Evolutionary conservation across 2,329 filamentous ascomycete genomes (phyloP).

Genomic region (Claviceps africana): DNA sequence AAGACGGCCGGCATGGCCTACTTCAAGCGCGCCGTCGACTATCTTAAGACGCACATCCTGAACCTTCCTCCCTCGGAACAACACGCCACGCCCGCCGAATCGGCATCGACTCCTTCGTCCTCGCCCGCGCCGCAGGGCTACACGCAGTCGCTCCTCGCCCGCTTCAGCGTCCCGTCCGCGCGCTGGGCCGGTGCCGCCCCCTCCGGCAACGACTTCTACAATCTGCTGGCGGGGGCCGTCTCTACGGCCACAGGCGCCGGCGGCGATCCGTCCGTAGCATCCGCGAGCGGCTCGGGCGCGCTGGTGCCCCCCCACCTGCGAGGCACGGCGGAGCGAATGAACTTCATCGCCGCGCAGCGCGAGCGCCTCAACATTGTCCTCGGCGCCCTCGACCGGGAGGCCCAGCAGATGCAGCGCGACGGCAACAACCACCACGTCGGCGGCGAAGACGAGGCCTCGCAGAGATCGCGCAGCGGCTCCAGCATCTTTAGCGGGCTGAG

Average conservation of each 20-base stretch:
- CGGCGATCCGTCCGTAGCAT: conserved; percentile 11
- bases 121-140: conserved; percentile 42
- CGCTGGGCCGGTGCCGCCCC: conserved; percentile 37
- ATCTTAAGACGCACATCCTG: conserved; percentile 63
- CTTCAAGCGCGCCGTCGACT: conserved; percentile 55
- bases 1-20: conserved; percentile 65
- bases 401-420: conserved; percentile 40
- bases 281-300: conserved; percentile 31
- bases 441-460: conserved; percentile 20
- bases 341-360: conserved; percentile 65
- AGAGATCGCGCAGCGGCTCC: conserved; percentile 33
- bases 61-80: conserved; percentile 42
- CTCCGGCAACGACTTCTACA: conserved; percentile 55
- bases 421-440: conserved; percentile 10
- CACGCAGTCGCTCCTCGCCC: conserved; percentile 66
- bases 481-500: conserved; percentile 44
- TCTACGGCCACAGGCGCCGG: conserved; percentile 41
- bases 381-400: conserved; percentile 67
- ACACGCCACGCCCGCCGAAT: conserved; percentile 22
- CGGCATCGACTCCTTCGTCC: conserved; percentile 17
- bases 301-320: conserved; percentile 59
- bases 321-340: conserved; percentile 50
- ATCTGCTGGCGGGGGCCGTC: conserved; percentile 61
- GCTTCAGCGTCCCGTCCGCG: conserved; percentile 70
- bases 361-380: conserved; percentile 63